Conservation (phyloP, 495 filamentous ascomycete species). For the Apodospora peruviana region DNA sequence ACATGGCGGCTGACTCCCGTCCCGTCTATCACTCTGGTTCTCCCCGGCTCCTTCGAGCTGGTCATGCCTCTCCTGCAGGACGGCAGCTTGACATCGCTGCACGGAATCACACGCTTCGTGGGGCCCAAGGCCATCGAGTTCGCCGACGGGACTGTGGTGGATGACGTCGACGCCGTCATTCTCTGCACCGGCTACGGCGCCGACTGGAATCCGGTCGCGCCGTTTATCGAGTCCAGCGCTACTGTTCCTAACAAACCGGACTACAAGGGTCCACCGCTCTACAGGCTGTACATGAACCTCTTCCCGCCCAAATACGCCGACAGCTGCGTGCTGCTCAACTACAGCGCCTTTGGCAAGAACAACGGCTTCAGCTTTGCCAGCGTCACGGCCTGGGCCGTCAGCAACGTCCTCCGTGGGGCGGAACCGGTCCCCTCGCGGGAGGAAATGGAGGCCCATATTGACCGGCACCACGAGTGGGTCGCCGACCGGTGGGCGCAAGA, state of each 20-base stretch:
- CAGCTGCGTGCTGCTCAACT: conserved; percentile 23
- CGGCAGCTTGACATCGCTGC: conserved; percentile 19
- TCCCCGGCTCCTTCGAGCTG: conserved; percentile 18
- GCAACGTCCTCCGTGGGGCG: conserved; percentile 29
- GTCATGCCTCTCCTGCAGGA: conserved; percentile 20
- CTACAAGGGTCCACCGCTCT: conserved; percentile 16
- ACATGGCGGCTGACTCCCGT: conserved; percentile 25
- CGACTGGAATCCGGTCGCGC: conserved; percentile 17
- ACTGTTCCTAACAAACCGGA: not conserved
- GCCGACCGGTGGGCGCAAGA: conserved; percentile 14
- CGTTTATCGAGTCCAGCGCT: conserved; percentile 17
- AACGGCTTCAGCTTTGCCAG: conserved; percentile 31
- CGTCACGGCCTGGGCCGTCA: conserved; percentile 30
- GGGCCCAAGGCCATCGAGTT: conserved; percentile 25
- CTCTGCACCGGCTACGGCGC: conserved; percentile 34
- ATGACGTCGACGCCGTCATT: conserved; percentile 31
- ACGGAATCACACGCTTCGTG: conserved; percentile 22
- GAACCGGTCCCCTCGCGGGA: conserved; percentile 17
- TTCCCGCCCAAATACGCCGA: conserved; percentile 32
- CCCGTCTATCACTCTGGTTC: conserved; percentile 15
- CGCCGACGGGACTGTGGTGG: conserved; percentile 26
- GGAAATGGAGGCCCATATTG: conserved; percentile 25
- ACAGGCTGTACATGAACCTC: conserved; percentile 31
- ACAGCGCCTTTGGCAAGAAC: conserved; percentile 23
- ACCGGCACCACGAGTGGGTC: conserved; percentile 29